Conservation (phyloP, 768 basidiomycete genomes). For the Fistulinella prunicolor region DNA sequence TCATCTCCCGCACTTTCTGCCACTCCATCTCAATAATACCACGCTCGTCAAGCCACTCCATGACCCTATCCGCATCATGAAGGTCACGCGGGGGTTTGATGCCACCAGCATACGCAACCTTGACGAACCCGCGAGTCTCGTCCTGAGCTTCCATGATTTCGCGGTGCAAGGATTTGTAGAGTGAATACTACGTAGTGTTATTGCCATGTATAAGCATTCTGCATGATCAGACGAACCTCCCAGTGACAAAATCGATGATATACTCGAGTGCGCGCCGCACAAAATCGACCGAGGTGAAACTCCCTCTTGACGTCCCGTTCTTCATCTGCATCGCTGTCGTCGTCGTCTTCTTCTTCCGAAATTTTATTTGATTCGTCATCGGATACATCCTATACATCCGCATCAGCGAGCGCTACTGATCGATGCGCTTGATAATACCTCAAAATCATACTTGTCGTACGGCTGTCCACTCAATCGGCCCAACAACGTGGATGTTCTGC, state of each 20-base stretch:
- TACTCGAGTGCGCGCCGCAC: constrained; percentile 61
- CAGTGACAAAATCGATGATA: constrained; percentile 78
- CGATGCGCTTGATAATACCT: constrained; percentile 37
- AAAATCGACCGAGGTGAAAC: constrained; percentile 76
- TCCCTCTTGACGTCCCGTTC: constrained; percentile 27
- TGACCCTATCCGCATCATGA: constrained; percentile 70
- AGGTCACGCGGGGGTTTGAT: constrained; percentile 63
- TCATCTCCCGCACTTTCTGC: constrained; percentile 66
- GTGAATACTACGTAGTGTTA: constrained; percentile 47
- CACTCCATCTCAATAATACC: constrained; percentile 66
- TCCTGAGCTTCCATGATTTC: constrained; percentile 59
- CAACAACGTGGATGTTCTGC: constrained; percentile 59
- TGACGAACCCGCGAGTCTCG: constrained; percentile 47
- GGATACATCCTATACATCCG: constrained; percentile 13
- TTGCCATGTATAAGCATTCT: not conserved
- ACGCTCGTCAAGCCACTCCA: constrained; percentile 77
- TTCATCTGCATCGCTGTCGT: constrained; percentile 1
- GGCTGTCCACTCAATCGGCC: constrained; percentile 62
- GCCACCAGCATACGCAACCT: constrained; percentile 53
- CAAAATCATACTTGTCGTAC: constrained; percentile 72
- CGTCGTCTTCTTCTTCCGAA: constrained; percentile 24
- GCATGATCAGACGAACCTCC: constrained; percentile 55
- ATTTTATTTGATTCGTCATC: constrained; percentile 24
- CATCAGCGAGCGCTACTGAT: constrained; percentile 2
- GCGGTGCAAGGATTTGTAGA: constrained; percentile 55